A percentile compares a stretch with the other conserved stretches of the same genome.
Evolutionary conservation across 2,329 filamentous ascomycete species (phyloP).

Genomic region (Verticillium dahliae): DNA sequence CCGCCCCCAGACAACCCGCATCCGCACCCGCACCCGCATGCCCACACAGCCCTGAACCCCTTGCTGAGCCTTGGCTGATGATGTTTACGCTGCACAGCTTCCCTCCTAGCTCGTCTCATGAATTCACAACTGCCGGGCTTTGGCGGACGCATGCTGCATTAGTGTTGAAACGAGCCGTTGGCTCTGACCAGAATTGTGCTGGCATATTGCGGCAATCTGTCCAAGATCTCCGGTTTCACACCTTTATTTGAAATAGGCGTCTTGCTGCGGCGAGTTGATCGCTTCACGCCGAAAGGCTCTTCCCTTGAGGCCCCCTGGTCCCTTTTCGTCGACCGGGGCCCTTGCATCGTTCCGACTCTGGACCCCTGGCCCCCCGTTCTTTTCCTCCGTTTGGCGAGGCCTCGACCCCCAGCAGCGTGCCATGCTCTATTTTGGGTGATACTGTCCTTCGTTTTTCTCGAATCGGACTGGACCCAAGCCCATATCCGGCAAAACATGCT

Average conservation of each 20-base stretch:
- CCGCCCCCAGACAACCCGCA: background rate
- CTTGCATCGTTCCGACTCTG: background rate
- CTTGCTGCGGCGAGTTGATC: background rate
- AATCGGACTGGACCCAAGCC: conserved; percentile 7
- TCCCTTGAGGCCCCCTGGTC: background rate
- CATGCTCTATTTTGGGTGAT: background rate
- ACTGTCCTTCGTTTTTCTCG: conserved; percentile 5
- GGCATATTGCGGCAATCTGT: background rate
- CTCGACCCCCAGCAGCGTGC: background rate
- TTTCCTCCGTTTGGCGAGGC: background rate
- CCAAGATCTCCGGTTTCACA: conserved; percentile 2
- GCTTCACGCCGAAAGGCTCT: background rate
- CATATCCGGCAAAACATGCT: conserved; percentile 11
- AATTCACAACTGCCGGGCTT: background rate
- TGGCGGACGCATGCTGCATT: background rate
- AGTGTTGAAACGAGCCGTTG: background rate
- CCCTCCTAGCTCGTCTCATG: background rate
- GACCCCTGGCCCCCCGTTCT: background rate
- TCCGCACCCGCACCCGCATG: background rate
- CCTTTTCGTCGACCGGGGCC: background rate
- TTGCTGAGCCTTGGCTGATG: background rate
- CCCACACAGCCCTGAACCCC: background rate
- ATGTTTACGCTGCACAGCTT: background rate
- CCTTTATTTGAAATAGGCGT: background rate
- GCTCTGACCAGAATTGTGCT: background rate